A percentile compares a stretch with the other conserved stretches of the same genome.
These are phyloP conservation scores for Colletotrichum tanaceti DNA, from an alignment of 2,329 filamentous ascomycete genomes.

Conservation along the genomic window DNA sequence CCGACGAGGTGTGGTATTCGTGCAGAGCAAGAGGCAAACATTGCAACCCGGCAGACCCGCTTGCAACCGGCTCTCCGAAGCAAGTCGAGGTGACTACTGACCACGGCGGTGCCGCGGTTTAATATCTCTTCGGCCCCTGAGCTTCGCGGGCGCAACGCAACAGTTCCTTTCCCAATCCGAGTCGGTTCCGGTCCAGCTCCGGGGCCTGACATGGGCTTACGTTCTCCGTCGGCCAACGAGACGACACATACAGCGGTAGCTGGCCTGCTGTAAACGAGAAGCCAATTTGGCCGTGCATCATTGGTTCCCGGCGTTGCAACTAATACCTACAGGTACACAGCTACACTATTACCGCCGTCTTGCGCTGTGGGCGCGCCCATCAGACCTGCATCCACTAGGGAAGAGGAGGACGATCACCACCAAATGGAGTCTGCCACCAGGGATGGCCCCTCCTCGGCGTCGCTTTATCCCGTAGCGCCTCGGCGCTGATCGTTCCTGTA, in stretches of 20 bases:
- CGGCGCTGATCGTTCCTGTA: constrained; percentile 20
- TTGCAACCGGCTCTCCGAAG: constrained; percentile 9
- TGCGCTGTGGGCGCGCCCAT: constrained; percentile 6
- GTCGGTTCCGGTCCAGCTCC: constrained; percentile 4
- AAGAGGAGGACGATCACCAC: no score
- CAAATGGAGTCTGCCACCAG: constrained; percentile 1
- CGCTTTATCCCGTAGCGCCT: constrained; percentile 33
- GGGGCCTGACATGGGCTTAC: neutral
- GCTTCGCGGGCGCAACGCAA: constrained; percentile 23
- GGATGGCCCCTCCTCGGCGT: constrained; percentile 24
- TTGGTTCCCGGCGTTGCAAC: constrained; percentile 14
- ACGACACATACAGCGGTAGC: neutral
- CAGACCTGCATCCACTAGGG: constrained; percentile 6
- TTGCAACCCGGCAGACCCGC: constrained; percentile 9
- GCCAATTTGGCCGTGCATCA: constrained; percentile 31
- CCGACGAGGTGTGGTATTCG: neutral
- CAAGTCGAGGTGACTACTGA: constrained; percentile 1
- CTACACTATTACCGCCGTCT: no score
- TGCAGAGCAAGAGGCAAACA: neutral
- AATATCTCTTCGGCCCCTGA: constrained; percentile 9
- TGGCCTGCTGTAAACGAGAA: constrained; percentile 20
- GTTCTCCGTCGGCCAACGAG: constrained; percentile 6
- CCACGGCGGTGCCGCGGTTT: no score
- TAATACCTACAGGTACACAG: no score
- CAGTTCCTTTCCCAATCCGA: constrained; percentile 22